Percentiles rank a stretch among this genome's conserved stretches.
Conservation (phyloP, 164 flowering plant genomes). For the Chloranthus sessilifolius region DNA sequence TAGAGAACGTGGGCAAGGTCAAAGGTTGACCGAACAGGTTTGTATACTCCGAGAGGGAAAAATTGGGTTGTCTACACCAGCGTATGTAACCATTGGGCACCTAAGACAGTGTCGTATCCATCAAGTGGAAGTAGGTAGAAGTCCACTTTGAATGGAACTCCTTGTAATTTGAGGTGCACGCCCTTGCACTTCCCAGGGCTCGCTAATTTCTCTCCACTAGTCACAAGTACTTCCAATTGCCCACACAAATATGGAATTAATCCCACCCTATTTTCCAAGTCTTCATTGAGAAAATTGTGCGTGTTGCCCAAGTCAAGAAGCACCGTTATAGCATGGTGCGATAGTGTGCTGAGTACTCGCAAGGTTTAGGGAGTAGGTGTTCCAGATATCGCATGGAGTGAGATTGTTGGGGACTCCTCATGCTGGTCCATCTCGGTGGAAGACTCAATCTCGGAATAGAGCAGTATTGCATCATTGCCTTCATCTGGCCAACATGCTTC, state of each 20-base stretch:
- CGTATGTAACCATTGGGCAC: conserved; percentile 5
- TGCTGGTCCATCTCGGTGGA: background rate
- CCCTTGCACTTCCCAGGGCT: background rate
- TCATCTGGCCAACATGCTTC: background rate
- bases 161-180: background rate
- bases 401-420: background rate
- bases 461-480: background rate
- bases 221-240: background rate
- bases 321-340: background rate
- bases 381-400: background rate
- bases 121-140: background rate
- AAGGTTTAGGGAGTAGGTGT: background rate
- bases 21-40: too few species aligned
- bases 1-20: too few species aligned
- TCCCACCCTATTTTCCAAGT: too few species aligned
- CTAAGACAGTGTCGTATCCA: background rate
- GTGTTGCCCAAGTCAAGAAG: background rate
- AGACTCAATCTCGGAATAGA: background rate
- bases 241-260: background rate
- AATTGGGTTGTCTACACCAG: too few species aligned
- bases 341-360: background rate
- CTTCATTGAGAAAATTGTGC: background rate
- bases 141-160: background rate
- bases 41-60: too few species aligned
- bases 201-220: background rate